phyloP scores from a whole-genome alignment of 2,329 filamentous ascomycete genomes.

The Pyrenochaeta sp. region DNA sequence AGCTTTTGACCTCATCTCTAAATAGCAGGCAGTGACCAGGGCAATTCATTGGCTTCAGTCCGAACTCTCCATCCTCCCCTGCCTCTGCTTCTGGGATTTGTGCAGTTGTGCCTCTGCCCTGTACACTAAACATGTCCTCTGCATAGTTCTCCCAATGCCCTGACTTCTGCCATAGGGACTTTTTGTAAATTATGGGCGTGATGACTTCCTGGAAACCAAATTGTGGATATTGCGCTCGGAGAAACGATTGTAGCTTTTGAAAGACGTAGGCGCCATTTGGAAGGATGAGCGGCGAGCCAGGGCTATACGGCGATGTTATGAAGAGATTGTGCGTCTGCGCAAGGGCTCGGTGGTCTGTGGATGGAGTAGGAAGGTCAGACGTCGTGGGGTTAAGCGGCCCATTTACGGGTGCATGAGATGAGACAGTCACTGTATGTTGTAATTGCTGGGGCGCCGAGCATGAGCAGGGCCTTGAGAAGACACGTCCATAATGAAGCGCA shows the following conservation, averaged over 20 bases:
- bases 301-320: constrained; percentile 79
- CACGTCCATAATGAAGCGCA: constrained; percentile 12
- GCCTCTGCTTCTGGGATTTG: constrained; percentile 54
- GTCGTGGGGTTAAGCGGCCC: constrained; percentile 42
- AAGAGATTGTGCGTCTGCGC: constrained; percentile 74
- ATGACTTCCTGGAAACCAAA: constrained; percentile 91
- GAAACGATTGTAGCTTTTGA: constrained; percentile 81
- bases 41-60: constrained; percentile 93
- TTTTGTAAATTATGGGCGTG: constrained; percentile 90
- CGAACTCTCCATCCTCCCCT: constrained; percentile 75
- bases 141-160: constrained; percentile 91
- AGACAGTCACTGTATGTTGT: constrained; percentile 31
- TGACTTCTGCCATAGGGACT: constrained; percentile 83
- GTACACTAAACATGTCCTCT: constrained; percentile 90
- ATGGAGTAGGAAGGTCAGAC: constrained; percentile 46
- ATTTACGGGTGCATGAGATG: constrained; percentile 22
- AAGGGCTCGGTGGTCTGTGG: constrained; percentile 60
- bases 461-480: constrained; percentile 40
- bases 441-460: constrained; percentile 42
- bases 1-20: constrained; percentile 74
- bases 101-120: constrained; percentile 59
- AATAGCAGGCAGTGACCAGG: constrained; percentile 89
- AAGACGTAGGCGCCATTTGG: constrained; percentile 84
- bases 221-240: constrained; percentile 82
- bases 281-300: constrained; percentile 84